Conservation (phyloP, 257 asterid genomes). For the Nicotiana sylvestris region DNA sequence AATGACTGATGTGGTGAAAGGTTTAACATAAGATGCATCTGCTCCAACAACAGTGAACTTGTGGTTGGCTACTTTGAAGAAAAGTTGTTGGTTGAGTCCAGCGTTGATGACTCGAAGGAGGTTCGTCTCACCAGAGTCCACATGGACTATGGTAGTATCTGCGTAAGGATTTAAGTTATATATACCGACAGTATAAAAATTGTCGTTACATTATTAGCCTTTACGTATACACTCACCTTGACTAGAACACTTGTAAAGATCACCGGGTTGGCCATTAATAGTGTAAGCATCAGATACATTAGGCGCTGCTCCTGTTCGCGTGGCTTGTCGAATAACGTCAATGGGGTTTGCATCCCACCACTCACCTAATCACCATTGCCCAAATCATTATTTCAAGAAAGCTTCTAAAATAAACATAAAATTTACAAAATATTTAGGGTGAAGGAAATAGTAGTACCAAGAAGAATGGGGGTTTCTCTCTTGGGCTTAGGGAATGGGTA, state of each 20-base stretch:
- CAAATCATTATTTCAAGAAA: background rate
- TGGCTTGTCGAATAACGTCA: conserved; percentile 67
- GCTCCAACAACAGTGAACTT: conserved; percentile 85
- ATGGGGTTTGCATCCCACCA: conserved; percentile 97
- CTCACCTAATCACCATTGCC: conserved; percentile 53
- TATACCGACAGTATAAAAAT: background rate
- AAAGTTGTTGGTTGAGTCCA: conserved; percentile 82
- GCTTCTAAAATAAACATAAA: background rate
- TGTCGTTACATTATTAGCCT: background rate
- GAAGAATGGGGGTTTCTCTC: conserved; percentile 65
- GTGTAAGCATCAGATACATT: conserved; percentile 81
- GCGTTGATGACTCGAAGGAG: conserved; percentile 72
- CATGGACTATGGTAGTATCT: conserved; percentile 55
- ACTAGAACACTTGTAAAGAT: conserved; percentile 75
- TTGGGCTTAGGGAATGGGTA: conserved; percentile 79
- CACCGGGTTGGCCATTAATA: conserved; percentile 95
- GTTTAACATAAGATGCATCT: conserved; percentile 73
- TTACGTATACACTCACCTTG: conserved; percentile 32
- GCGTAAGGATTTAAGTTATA: conserved; percentile 17
- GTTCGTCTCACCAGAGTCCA: conserved; percentile 59
- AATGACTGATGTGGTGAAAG: conserved; percentile 75
- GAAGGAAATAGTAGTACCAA: conserved; percentile 37
- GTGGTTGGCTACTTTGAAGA: conserved; percentile 81
- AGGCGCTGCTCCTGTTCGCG: conserved; percentile 75
- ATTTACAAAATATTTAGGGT: background rate